Conservation (phyloP, 2,329 filamentous ascomycete species). For the Monilinia aucupariae region DNA sequence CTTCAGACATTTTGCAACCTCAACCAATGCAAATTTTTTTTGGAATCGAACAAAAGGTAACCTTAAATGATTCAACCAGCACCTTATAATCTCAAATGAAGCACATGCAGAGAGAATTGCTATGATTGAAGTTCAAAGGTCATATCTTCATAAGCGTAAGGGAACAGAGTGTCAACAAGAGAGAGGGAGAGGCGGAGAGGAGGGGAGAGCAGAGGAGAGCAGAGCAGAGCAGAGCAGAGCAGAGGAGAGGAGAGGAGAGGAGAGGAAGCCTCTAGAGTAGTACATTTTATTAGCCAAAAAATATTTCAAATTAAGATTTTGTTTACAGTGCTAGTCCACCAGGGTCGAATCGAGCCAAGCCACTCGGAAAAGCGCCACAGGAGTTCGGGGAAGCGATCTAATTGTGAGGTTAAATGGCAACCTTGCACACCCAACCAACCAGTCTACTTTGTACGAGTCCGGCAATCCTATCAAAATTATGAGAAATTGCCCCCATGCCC, state of each 20-base stretch:
- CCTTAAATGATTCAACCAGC: background rate
- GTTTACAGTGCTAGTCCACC: background rate
- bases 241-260: no score
- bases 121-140: background rate
- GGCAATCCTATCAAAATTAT: no score
- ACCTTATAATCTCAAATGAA: background rate
- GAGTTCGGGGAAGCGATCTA: background rate
- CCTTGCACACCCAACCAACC: no score
- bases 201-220: no score
- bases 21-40: background rate
- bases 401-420: no score
- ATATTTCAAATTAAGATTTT: constrained; percentile 6
- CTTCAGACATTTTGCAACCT: constrained; percentile 30
- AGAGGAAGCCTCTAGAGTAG: no score
- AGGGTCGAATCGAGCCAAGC: constrained; percentile 6
- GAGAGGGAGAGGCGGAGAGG: no score
- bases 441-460: no score
- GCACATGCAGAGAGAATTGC: background rate
- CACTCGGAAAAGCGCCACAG: constrained; percentile 2
- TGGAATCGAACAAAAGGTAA: constrained; percentile 1
- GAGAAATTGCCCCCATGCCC: no score
- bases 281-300: background rate
- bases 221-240: background rate
- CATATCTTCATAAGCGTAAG: background rate
- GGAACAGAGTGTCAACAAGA: constrained; percentile 6